phyloP scores from a whole-genome alignment of 2,329 filamentous ascomycete genomes.

The Phaeophleospora eucalypticola region DNA sequence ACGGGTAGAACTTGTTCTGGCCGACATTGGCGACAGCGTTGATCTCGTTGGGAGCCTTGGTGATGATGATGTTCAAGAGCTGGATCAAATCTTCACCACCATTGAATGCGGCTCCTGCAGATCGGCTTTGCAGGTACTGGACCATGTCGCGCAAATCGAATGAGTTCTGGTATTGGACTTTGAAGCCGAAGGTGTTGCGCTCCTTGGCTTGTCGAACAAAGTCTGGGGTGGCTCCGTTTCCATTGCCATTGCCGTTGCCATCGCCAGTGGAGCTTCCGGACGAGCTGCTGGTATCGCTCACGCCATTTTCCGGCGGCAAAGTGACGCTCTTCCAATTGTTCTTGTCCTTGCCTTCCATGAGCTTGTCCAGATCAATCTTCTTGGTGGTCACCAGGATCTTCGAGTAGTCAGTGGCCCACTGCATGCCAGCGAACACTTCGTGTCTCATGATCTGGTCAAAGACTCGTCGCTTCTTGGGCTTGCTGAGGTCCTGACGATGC shows the following conservation, averaged over 20 bases:
- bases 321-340: constrained; percentile 28
- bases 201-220: constrained; percentile 25
- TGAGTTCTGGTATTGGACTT: constrained; percentile 32
- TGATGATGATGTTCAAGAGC: constrained; percentile 56
- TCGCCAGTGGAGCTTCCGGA: neutral
- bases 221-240: constrained; percentile 8
- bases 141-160: constrained; percentile 42
- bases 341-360: constrained; percentile 5
- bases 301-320: constrained; percentile 21
- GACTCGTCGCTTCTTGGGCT: constrained; percentile 46
- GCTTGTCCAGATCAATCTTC: constrained; percentile 22
- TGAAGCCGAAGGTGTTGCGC: constrained; percentile 36
- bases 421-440: constrained; percentile 29
- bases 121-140: constrained; percentile 39
- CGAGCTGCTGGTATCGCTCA: neutral
- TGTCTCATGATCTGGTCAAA: constrained; percentile 43
- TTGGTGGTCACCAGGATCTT: constrained; percentile 34
- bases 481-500: constrained; percentile 28
- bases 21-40: constrained; percentile 45
- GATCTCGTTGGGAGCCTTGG: constrained; percentile 44
- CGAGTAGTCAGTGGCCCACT: constrained; percentile 39
- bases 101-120: constrained; percentile 35
- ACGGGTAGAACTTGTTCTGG: constrained; percentile 51
- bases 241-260: constrained; percentile 1
- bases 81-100: constrained; percentile 52